phyloP scores from a whole-genome alignment of 306 rosid species.

The Prosopis cineraria region DNA sequence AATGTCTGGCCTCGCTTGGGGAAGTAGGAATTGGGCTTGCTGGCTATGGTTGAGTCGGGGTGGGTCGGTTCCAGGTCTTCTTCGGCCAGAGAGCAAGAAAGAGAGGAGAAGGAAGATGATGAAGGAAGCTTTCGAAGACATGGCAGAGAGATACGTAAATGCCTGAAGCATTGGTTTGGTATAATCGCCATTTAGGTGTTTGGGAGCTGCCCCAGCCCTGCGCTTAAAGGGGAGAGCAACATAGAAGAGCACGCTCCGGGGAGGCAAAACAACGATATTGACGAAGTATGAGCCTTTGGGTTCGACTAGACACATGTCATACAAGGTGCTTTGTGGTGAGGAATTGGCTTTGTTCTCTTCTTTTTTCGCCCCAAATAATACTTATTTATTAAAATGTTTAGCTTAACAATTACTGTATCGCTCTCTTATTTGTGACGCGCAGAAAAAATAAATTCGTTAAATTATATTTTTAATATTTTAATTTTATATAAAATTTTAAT shows the following conservation, averaged over 20 bases:
- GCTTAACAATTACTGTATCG: too few relatives aligned
- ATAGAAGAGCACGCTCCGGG: background rate
- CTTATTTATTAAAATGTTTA: too few relatives aligned
- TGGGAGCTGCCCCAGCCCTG: slow-evolving; percentile 12
- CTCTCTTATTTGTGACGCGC: too few relatives aligned
- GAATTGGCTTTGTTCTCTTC: background rate
- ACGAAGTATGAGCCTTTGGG: too few relatives aligned
- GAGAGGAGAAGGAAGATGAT: slow-evolving; percentile 39
- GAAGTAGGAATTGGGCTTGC: slow-evolving; percentile 50
- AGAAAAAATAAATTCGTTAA: too few relatives aligned
- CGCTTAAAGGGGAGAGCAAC: background rate
- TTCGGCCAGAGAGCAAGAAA: slow-evolving; percentile 41
- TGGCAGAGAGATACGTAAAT: slow-evolving; percentile 43
- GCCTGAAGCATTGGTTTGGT: slow-evolving; percentile 66
- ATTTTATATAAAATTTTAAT: too few relatives aligned
- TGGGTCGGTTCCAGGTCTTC: slow-evolving; percentile 48
- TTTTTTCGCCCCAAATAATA: too few relatives aligned
- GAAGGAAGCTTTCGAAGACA: slow-evolving; percentile 46
- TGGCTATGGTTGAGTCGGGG: slow-evolving; percentile 27
- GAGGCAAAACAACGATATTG: too few relatives aligned
- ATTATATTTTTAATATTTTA: too few relatives aligned
- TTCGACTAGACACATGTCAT: background rate
- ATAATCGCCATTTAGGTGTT: slow-evolving; percentile 55
- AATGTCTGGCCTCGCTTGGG: slow-evolving; percentile 90
- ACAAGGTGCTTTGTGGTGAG: background rate